Base-by-base conservation (phyloP, 1,284 basidiomycete species). In the Leccinum angustisporum region DNA sequence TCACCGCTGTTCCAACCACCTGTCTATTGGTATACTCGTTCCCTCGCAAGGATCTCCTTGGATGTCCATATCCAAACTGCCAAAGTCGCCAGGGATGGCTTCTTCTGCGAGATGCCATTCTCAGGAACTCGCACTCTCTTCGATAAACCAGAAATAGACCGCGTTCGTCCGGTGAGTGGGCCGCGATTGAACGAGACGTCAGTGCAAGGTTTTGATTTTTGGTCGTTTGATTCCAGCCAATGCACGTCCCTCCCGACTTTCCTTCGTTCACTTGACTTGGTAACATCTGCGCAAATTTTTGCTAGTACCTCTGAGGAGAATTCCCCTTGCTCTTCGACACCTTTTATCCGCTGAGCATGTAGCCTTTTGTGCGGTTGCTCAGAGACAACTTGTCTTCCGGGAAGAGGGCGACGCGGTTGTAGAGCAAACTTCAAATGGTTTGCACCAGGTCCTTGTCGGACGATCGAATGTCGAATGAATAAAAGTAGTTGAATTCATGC, bases 391-490 rank as follows among this genome's bases (percentile, higher is more conserved):
- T 94, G 71, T 95, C 85, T 76, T 95, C 94, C 53, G 92, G 86
- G 86, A 99, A 98, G 55, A 99, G 78, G 3, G 97, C 96, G 30
- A 92, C 88, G 78, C 99, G 97, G 72, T 90, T 91, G 82, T 99
- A 99, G 69, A 98, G 80, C 65, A 89, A 99, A 98, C 4, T 97
- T 96, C 68, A 99, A 77, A 77, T 99, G 93, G 78, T 99, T 55
- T 92, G 92, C 69, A 99, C 94, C 60, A 99, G 83, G 73, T 99
- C 97, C 79, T 99, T 99, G 65, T 95, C 97, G n/a, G 97, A 98
- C 10, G 97, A 98, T 60, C 97, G 94, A 68, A 99, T 86, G 79
- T 99, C 95, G 81, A 98, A 91, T 57, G 97, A 97, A 79, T 99
- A 99, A 81, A 98, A 99, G 83, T 98, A 99, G 59, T 91, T 82